These are phyloP conservation scores for Beta lomatogona DNA, from an alignment of 179 eudicot species.

Conservation along the genomic window DNA sequence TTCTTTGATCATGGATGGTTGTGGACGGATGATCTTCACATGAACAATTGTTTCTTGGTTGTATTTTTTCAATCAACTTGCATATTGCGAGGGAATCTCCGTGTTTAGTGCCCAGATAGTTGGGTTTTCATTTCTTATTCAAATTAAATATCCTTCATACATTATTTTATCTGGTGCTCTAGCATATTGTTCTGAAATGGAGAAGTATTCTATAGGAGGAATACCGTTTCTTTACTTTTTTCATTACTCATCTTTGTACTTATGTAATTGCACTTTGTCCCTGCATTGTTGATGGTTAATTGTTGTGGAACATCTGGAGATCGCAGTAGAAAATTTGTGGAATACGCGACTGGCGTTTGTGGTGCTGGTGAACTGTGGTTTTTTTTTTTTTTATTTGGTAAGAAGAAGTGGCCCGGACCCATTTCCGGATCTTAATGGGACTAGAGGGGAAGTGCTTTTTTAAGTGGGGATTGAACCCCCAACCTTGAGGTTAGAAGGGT, in stretches of 20 bases:
- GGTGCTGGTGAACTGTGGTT: neutral
- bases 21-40: conserved; percentile 13
- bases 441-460: no score
- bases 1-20: conserved; percentile 5
- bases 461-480: no score
- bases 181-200: neutral
- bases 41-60: conserved; percentile 3
- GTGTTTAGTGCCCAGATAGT: conserved; percentile 27
- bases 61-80: neutral
- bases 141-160: neutral
- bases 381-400: no score
- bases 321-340: no score
- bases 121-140: neutral
- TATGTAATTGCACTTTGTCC: neutral
- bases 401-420: no score
- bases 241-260: neutral
- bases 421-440: no score
- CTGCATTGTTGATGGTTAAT: neutral
- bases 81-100: conserved; percentile 22
- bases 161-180: neutral
- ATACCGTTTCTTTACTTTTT: neutral
- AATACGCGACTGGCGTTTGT: neutral
- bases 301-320: neutral
- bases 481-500: no score
- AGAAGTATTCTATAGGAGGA: neutral